Base-by-base conservation (phyloP, 495 filamentous ascomycete species). In the Daldinia bambusicola region DNA sequence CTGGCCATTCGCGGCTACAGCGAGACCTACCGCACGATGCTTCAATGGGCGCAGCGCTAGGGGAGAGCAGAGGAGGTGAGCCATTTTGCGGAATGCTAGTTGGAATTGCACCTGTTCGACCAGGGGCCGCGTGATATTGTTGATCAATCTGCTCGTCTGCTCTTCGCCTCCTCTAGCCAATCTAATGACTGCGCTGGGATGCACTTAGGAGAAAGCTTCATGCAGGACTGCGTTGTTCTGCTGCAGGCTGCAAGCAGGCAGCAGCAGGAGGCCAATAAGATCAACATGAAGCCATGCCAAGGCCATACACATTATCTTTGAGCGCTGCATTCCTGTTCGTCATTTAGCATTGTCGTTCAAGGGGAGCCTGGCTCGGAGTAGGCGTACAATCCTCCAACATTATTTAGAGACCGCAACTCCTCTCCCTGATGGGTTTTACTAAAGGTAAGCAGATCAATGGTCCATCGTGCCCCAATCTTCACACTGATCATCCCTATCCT, bases 161-260 rank as follows among this genome's bases (percentile, higher is more conserved):
- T 45, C 51, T 18, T 41, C 26, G n/a, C 40, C 16, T 51, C 51
- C 8, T 59, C 53, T 50, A 32, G 48, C 67, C 67, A 70, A 65
- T 65, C 55, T 60, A 41, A 41, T 32, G 55, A 6, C 16, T 30
- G 43, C 18, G 40, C 18, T 26, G 50, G 38, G 45, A 43, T 20
- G 45, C 14, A 56, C 14, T 34, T 34, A 37, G 57, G 40, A 38
- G 68, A 31, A 61, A 41, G 68, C 50, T 53, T 51, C 38, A 65
- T 70, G 68, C 68, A 59, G 37, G 68, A 48, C 48, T 70, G 68
- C 48, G 68, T 70, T 70, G 68, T 70, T 66, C 61, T 61, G 55
- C 68, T 66, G 68, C 68, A 66, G 53, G 55, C 66, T 69, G 41
- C 61, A 55, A 22, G 61, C 38, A 50, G 48, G 16, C 55, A 43